Evolutionary conservation across 192 early-diverging fungal species (phyloP), one percentile per base, ranked within the genome.

Genomic region (Entrophospora sp.): DNA sequence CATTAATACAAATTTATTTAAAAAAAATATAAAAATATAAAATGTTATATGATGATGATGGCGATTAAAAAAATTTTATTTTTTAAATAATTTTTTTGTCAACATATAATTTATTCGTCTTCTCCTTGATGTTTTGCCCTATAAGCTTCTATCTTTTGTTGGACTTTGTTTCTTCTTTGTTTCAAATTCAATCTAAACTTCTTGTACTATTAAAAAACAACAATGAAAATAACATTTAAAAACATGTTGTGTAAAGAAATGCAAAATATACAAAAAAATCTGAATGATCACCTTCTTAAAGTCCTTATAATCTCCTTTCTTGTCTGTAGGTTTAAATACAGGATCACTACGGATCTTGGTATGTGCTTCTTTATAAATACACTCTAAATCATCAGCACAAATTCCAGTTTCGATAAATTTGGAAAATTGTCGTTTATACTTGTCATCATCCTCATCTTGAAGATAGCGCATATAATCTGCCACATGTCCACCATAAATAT

Each of bases 401-500:
- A 97, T 79, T 61, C 87, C 95, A 59, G 85, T 81, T 79, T 85
- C 92, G 72, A 99, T 83, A 89, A 89, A 97, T 72, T 81, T 82
- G 65, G 93, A 82, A 78, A 99, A 99, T 78, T 96, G 94, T 69
- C 86, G 79, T 84, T 94, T 96, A 87, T 90, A 97, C 61, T 85
- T 83, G 75, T 99, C 96, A 83, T 95, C 94, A 76, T 99, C 96
- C 82, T 99, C 96, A 79, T 97, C 95, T 81, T 94, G 85, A 69
- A 99, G 91, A 81, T 86, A 83, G 72, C 88, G 89, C 94, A 99
- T 99, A 87, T 95, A 99, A 73, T 96, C 93, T 67, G 92, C 84
- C 64, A 98, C 91, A 84, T 97, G 96, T 72, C 89, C 87, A 76
- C 96, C 96, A 77, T 89, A 94, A 87, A 98, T 98, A 89, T 97